phyloP scores from a whole-genome alignment of 129 eudicot genomes.

The Saussurea involucrata region DNA sequence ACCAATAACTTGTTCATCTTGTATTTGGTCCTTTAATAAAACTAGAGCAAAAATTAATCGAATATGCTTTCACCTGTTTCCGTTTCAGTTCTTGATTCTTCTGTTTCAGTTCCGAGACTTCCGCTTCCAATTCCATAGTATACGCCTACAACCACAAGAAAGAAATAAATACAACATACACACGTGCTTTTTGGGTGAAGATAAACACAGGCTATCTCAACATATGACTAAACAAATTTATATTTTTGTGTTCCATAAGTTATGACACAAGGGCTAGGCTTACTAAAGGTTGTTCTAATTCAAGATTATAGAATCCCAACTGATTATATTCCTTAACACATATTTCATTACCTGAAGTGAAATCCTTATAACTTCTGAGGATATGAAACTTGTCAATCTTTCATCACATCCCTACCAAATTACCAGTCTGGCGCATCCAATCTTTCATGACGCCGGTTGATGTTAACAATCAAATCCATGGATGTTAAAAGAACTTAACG shows the following conservation, averaged over 20 bases:
- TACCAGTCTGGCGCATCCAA: slow-evolving; percentile 40
- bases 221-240: neutral
- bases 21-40: neutral
- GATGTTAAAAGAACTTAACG: neutral
- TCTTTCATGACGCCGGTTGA: slow-evolving; percentile 29
- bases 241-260: neutral
- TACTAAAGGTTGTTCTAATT: neutral
- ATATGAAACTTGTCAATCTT: slow-evolving; percentile 25
- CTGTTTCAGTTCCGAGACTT: slow-evolving; percentile 83
- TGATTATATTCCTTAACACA: slow-evolving; percentile 8
- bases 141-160: slow-evolving; percentile 62
- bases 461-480: slow-evolving; percentile 12
- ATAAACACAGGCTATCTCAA: neutral
- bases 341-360: slow-evolving; percentile 19
- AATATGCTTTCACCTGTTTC: slow-evolving; percentile 57
- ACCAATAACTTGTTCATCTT: too few species aligned
- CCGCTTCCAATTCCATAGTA: slow-evolving; percentile 88
- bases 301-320: neutral
- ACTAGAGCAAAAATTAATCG: neutral
- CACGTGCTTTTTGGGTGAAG: neutral
- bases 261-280: neutral
- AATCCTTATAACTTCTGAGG: slow-evolving; percentile 29
- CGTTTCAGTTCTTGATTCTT: slow-evolving; percentile 61
- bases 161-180: neutral
- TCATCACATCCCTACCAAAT: slow-evolving; percentile 33